Conservation (phyloP, 2,329 filamentous ascomycete species). For the Fusarium sp. region DNA sequence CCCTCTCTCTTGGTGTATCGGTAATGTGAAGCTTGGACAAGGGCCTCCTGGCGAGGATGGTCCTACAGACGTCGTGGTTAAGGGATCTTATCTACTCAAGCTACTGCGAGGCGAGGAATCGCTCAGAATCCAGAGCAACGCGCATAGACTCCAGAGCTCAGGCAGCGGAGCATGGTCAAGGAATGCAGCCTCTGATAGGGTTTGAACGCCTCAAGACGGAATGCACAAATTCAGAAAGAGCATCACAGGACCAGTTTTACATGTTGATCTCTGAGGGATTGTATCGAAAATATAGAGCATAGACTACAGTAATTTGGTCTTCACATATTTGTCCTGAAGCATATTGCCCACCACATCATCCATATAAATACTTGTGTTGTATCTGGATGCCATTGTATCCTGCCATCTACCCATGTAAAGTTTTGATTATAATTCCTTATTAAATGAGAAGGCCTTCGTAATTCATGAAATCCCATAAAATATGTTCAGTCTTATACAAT, state of each 20-base stretch:
- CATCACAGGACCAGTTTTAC: neutral
- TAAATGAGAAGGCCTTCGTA: too few relatives aligned
- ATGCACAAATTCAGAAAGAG: neutral
- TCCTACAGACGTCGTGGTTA: slow-evolving; percentile 48
- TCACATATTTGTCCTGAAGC: too few relatives aligned
- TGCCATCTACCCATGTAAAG: too few relatives aligned
- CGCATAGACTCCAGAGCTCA: slow-evolving; percentile 33
- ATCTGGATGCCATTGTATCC: too few relatives aligned
- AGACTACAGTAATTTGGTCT: too few relatives aligned
- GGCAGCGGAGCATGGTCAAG: slow-evolving; percentile 17
- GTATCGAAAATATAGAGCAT: too few relatives aligned
- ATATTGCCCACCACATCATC: too few relatives aligned
- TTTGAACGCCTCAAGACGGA: neutral
- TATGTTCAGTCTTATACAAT: too few relatives aligned
- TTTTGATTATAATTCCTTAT: too few relatives aligned
- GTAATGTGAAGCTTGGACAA: slow-evolving; percentile 51
- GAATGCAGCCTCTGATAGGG: slow-evolving; percentile 8
- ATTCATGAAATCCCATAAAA: too few relatives aligned
- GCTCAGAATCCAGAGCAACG: slow-evolving; percentile 30
- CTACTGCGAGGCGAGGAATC: slow-evolving; percentile 40
- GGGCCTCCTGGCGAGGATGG: slow-evolving; percentile 46
- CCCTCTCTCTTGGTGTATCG: slow-evolving; percentile 48
- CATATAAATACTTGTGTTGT: too few relatives aligned
- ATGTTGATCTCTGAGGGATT: neutral
- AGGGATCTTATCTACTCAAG: slow-evolving; percentile 51